These are phyloP conservation scores for Hypoxylon sp. DNA, from an alignment of 2,329 filamentous ascomycete genomes.

Conservation along the genomic window DNA sequence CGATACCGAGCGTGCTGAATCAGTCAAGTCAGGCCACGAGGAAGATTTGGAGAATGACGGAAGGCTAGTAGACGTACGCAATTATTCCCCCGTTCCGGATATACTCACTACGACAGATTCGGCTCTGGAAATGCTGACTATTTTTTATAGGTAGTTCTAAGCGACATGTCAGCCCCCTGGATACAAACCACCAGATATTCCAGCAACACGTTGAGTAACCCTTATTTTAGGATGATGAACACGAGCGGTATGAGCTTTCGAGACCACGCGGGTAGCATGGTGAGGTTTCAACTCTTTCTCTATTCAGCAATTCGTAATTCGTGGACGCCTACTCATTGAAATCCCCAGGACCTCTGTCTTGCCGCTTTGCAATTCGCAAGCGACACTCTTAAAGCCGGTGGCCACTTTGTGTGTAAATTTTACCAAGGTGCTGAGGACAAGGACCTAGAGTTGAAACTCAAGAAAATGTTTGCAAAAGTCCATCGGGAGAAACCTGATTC, in stretches of 20 bases:
- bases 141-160: conserved; percentile 79
- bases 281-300: conserved; percentile 59
- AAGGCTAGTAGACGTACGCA: conserved; percentile 78
- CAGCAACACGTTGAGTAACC: conserved; percentile 93
- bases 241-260: conserved; percentile 88
- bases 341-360: conserved; percentile 82
- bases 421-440: conserved; percentile 93
- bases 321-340: conserved; percentile 11
- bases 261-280: conserved; percentile 96
- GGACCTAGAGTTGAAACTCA: conserved; percentile 79
- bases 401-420: conserved; percentile 97
- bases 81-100: background rate
- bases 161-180: conserved; percentile 99
- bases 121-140: conserved; percentile 28
- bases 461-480: conserved; percentile 82
- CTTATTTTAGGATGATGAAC: conserved; percentile 99
- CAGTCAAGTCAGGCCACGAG: conserved; percentile 51
- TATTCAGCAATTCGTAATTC: background rate
- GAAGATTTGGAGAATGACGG: conserved; percentile 58
- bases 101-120: background rate
- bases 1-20: conserved; percentile 70
- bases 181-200: conserved; percentile 81
- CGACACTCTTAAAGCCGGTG: conserved; percentile 84
- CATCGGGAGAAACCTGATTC: conserved; percentile 91
- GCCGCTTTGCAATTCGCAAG: conserved; percentile 88